Base-by-base conservation (phyloP, 306 rosid species). In the Medicago ruthenica region DNA sequence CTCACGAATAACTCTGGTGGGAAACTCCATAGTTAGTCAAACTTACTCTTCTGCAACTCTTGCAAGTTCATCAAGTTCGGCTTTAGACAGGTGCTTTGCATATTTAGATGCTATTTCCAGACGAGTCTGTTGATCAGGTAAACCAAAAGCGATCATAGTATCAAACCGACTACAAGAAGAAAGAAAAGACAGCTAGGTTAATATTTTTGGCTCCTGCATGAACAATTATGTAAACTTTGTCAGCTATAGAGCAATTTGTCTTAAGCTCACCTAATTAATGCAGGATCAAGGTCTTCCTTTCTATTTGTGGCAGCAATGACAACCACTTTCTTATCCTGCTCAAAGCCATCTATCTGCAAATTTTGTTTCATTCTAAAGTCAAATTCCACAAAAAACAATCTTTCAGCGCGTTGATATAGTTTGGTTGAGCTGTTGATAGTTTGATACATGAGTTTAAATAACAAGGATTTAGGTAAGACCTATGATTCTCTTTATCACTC, bases 241-340 rank as follows among this genome's bases (percentile, higher is more conserved):
- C 18, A 71, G 54, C 62, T 15, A 59, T 44, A 61, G 27, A 31
- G 71, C 66, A 45, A 84, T 47, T 78, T 10, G 14, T 55, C 17
- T 57, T 39, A 57, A 47, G 20, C 50, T 76, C 55, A 88, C 98
- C 97, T 94, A 67, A 91, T 87, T 72, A 94, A 79, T 44, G 98
- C 98, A 2, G 90, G 96, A 78, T 91, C 96, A 22, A 94, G 98
- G 76, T 94, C 98, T 86, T 94, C 96, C 84, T 94, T 91, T 85
- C 95, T 86, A 82, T 94, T 94, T 77, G 97, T 94, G 34, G 98
- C 98, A 74, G 94, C 97, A 83, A 94, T 90, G 60, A 94, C 97
- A 59, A 91, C 86, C 61, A 94, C 97, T 80, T 87, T 91, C 77
- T 90, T 94, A 77, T 86, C 93, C 84, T 94, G 98, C 80, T 91